Base-by-base conservation (phyloP, 176 grass and related monocot genomes). In the Miscanthus lutarioriparius region DNA sequence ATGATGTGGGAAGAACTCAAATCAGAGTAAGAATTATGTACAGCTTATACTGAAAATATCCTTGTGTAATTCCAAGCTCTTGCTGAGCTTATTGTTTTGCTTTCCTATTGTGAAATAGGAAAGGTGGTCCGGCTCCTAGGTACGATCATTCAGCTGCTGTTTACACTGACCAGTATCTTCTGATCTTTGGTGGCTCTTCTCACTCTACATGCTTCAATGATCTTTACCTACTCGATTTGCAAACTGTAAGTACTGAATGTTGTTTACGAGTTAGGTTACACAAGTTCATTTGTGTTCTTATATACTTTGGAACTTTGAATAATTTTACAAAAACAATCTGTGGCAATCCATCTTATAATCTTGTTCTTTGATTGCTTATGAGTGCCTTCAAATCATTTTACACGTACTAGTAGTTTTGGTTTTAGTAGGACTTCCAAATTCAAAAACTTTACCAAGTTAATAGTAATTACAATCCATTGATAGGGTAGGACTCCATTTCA, bases 111-210 rank as follows among this genome's bases (percentile, higher is more conserved):
- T 86, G 37, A 74, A 75, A 89, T 62, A 98, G 96, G 81, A 88
- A 90, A 80, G 77, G 80, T 51, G 84, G 82, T 26, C 96, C 96
- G 72, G 85, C 89, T 62, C 91, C 96, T 85, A 91, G 96, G 63
- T 98, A 92, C 26, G 96, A 95, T 83, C 96, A 98, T 80, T 92
- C 90, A 75, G 85, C 91, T 87, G 76, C 81, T 82, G 93, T 95
- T 69, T 81, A 95, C 85, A 82, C 74, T 53, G 93, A 89, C 10
- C 87, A 92, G 67, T 98, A 98, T 87, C 93, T 98, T 87, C 75
- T 98, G 38, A 92, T 98, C 70, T 98, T 95, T 86, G 93, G 96
- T 77, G 96, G 96, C 72, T 95, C 96, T 41, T 98, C 96, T 84
- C 83, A 92, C 63, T 95, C 96, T 87, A 90, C 89, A 79, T 98